phyloP scores from a whole-genome alignment of 257 asterid genomes.

The Plantago ovata region DNA sequence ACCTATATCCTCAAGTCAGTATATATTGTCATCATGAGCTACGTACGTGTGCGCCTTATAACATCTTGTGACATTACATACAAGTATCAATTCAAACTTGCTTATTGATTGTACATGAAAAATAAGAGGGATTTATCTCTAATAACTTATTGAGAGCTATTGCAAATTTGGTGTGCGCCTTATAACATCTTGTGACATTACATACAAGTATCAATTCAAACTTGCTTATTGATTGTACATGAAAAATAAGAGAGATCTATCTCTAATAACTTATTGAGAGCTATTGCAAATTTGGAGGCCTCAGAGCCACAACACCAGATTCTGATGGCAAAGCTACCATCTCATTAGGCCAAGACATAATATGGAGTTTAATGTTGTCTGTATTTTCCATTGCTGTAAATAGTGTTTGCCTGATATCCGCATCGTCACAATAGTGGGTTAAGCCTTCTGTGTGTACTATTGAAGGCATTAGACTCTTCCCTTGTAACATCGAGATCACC shows the following conservation, averaged over 20 bases:
- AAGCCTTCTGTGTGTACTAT: conserved; percentile 37
- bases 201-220: no score
- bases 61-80: no score
- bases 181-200: no score
- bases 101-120: neutral
- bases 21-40: no score
- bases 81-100: no score
- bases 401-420: conserved; percentile 38
- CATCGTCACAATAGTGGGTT: conserved; percentile 43
- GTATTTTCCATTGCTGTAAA: conserved; percentile 33
- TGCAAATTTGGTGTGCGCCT: conserved; percentile 18
- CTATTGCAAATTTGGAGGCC: conserved; percentile 28
- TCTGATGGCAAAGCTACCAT: conserved; percentile 17
- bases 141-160: neutral
- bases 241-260: neutral
- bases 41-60: no score
- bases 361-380: conserved; percentile 32
- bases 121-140: neutral
- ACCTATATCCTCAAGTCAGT: no score
- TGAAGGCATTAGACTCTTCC: conserved; percentile 53
- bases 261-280: neutral
- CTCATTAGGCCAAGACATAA: conserved; percentile 50
- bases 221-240: neutral
- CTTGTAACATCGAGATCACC: conserved; percentile 50
- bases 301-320: conserved; percentile 30